Base-by-base conservation (phyloP, 2,329 filamentous ascomycete species). In the Pestalotiopsis sp. region DNA sequence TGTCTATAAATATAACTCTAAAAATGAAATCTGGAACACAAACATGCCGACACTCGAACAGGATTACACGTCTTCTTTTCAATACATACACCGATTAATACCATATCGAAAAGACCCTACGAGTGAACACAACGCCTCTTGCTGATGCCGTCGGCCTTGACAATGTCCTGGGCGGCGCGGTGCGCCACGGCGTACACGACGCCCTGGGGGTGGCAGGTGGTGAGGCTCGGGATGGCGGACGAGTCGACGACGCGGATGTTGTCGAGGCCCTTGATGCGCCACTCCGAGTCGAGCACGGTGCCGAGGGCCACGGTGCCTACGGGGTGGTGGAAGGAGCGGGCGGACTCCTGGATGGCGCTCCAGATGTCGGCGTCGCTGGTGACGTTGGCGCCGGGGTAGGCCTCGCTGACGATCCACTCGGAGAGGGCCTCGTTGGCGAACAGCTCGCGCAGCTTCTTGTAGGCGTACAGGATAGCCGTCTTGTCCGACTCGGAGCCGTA, bases 401-500 rank as follows among this genome's bases (percentile, higher is more conserved):
- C 41, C 4, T 49, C 41, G n/a, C 12, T 70, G 71, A n/a, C 73
- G 73, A 13, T 67, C 70, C 1, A 73, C 13, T 58, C n/a, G 4
- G 25, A 36, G 62, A 72, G 69, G 13, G 57, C 52, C 2, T 66
- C 56, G 0, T 67, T 71, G n/a, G 65, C 62, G 65, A 71, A 66
- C 58, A 72, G 68, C 9, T 45, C 25, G 17, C 70, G 68, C 5
- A 72, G 23, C 17, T 66, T 64, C 67, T 70, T 68, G 57, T 72
- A 73, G 3, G 68, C 73, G 31, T 70, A 69, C 7, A 68, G 59
- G 3, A 71, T 68, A 25, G 69, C 62, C 6, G 73, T 72, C 31
- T 60, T 66, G 65, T 74, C 69, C 1, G 84, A 83, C 31, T 81
- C 73, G 0, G 86, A 76, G 68, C 87, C 85, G 20, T 80, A 85